Percentiles rank a stretch among this genome's conserved stretches.
phyloP scores from a whole-genome alignment of 2,329 filamentous ascomycete genomes.

The Phialophora tarda region DNA sequence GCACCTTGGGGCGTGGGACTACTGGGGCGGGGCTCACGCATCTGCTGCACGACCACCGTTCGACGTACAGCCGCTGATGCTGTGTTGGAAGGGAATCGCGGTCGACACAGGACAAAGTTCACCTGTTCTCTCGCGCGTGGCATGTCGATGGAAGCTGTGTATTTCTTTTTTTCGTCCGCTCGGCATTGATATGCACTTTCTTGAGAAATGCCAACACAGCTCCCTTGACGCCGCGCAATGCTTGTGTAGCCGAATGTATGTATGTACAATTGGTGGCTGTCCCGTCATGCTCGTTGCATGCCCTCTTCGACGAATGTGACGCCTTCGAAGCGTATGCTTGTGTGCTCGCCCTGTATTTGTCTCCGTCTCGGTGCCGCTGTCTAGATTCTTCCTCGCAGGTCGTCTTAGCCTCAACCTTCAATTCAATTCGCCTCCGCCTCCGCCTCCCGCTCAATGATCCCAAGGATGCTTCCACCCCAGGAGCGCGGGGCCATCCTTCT shows the following conservation, averaged over 20 bases:
- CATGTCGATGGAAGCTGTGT: background rate
- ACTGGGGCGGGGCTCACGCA: background rate
- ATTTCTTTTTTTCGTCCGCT: background rate
- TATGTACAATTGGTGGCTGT: background rate
- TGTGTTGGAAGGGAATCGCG: background rate
- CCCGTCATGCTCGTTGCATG: background rate
- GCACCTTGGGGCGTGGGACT: background rate
- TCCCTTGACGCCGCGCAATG: background rate
- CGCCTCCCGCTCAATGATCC: conserved; percentile 71
- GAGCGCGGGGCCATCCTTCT: conserved; percentile 90
- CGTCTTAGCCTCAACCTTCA: background rate
- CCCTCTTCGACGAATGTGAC: background rate
- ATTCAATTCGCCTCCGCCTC: background rate
- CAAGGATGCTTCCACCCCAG: conserved; percentile 95
- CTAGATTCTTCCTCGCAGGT: background rate
- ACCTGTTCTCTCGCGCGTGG: background rate
- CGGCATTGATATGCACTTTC: background rate
- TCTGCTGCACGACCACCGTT: background rate
- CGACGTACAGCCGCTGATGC: background rate
- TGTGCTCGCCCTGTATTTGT: background rate
- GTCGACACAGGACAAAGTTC: background rate
- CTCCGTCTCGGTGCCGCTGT: background rate
- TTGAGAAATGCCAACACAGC: background rate
- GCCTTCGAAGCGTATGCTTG: background rate
- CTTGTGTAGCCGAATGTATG: background rate